phyloP scores from a whole-genome alignment of 192 early-diverging fungal genomes.

The Piromyces sp. region DNA sequence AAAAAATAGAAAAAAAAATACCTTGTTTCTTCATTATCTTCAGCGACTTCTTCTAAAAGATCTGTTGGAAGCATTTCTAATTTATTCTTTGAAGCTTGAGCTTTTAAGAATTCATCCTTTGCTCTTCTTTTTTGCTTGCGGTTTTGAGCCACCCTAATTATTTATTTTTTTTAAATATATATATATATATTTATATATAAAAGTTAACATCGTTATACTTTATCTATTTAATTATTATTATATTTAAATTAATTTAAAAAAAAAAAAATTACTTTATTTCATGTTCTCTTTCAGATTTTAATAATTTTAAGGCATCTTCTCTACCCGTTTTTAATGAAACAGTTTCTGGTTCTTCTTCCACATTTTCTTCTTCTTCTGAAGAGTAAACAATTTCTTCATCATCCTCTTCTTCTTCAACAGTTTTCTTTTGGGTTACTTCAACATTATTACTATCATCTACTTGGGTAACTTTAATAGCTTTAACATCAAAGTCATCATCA shows the following conservation, averaged over 20 bases:
- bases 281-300: neutral
- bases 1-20: neutral
- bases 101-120: neutral
- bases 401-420: neutral
- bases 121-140: neutral
- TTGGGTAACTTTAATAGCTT: neutral
- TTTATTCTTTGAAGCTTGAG: neutral
- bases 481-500: neutral
- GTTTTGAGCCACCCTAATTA: neutral
- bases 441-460: neutral
- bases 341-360: neutral
- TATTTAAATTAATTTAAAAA: no score
- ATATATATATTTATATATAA: no score
- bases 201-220: no score
- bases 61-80: neutral
- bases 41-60: neutral
- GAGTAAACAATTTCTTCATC: neutral
- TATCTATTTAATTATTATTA: no score
- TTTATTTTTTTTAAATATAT: no score
- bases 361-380: neutral
- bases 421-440: neutral
- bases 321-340: neutral
- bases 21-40: neutral
- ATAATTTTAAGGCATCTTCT: neutral
- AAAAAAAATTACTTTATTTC: neutral